phyloP scores from a whole-genome alignment of 176 grass and related monocot species.

The Zizania latifolia region DNA sequence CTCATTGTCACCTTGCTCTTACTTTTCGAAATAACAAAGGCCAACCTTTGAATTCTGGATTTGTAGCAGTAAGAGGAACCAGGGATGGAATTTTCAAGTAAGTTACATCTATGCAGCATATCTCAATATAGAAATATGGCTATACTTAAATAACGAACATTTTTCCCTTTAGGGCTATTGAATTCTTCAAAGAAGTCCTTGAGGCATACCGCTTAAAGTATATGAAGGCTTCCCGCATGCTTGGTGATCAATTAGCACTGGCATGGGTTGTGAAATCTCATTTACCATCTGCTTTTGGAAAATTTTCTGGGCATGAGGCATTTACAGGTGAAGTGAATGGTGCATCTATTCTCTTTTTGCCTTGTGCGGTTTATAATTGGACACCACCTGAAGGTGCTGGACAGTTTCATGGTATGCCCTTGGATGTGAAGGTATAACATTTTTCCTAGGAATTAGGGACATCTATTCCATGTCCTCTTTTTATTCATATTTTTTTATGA shows the following conservation, averaged over 20 bases:
- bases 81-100: slow-evolving; percentile 63
- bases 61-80: slow-evolving; percentile 79
- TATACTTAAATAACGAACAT: background rate
- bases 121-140: background rate
- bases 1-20: slow-evolving; percentile 72
- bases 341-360: slow-evolving; percentile 69
- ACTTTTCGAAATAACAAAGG: slow-evolving; percentile 93
- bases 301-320: slow-evolving; percentile 59
- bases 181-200: slow-evolving; percentile 74
- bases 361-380: slow-evolving; percentile 91
- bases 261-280: slow-evolving; percentile 84
- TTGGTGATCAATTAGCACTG: slow-evolving; percentile 87
- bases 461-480: background rate
- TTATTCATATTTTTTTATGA: background rate
- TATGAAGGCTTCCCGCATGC: slow-evolving; percentile 60
- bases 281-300: slow-evolving; percentile 48
- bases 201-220: slow-evolving; percentile 60
- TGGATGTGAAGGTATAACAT: slow-evolving; percentile 78
- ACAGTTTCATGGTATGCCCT: slow-evolving; percentile 95
- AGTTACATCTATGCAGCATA: slow-evolving; percentile 3
- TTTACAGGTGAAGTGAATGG: slow-evolving; percentile 76
- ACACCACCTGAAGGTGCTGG: slow-evolving; percentile 85
- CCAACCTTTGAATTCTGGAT: slow-evolving; percentile 91
- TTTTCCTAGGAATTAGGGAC: slow-evolving; percentile 3
- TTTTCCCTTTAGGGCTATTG: slow-evolving; percentile 46